A percentile compares a stretch with the other conserved stretches of the same genome.
Evolutionary conservation across 192 early-diverging fungal genomes (phyloP).

Genomic region (Linnemannia schmuckeri): DNA sequence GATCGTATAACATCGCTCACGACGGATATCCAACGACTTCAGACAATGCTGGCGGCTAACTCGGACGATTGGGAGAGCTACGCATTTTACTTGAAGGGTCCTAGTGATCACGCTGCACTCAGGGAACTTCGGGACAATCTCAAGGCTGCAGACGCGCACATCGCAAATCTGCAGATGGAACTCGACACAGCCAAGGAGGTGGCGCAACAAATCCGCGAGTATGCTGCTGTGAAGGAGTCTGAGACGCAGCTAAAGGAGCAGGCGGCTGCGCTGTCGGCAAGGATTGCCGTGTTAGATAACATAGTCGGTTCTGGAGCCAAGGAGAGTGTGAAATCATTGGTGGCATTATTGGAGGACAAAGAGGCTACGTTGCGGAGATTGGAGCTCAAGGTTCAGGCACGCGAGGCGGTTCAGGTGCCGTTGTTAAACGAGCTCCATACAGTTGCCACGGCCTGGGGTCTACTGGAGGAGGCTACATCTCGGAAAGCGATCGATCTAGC

Average conservation of each 20-base stretch:
- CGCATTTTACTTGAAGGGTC: constrained; percentile 61
- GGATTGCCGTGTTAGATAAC: constrained; percentile 43
- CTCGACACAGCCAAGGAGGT: constrained; percentile 36
- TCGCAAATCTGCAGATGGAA: constrained; percentile 11
- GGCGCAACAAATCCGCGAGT: constrained; percentile 13
- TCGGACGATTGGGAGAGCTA: constrained; percentile 65
- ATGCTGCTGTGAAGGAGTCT: constrained; percentile 15
- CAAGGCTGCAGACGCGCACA: constrained; percentile 59
- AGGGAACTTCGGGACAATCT: constrained; percentile 65
- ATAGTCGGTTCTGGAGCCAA: constrained; percentile 43
- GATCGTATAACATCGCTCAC: constrained; percentile 71
- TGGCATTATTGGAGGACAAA: constrained; percentile 52
- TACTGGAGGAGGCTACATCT: constrained; percentile 88
- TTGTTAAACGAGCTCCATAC: constrained; percentile 76
- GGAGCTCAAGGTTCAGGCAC: constrained; percentile 66
- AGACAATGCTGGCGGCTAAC: constrained; percentile 61
- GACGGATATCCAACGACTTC: constrained; percentile 70
- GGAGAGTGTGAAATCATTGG: constrained; percentile 41
- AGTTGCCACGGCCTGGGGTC: constrained; percentile 75
- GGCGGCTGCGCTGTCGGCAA: constrained; percentile 55
- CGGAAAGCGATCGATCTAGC: constrained; percentile 82
- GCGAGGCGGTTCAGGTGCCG: constrained; percentile 56
- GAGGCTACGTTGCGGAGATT: constrained; percentile 68
- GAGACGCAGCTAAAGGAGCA: constrained; percentile 62
- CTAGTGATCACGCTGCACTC: constrained; percentile 57